phyloP scores from a whole-genome alignment of 2,329 filamentous ascomycete species.

The Purpureocillium lavendulum region DNA sequence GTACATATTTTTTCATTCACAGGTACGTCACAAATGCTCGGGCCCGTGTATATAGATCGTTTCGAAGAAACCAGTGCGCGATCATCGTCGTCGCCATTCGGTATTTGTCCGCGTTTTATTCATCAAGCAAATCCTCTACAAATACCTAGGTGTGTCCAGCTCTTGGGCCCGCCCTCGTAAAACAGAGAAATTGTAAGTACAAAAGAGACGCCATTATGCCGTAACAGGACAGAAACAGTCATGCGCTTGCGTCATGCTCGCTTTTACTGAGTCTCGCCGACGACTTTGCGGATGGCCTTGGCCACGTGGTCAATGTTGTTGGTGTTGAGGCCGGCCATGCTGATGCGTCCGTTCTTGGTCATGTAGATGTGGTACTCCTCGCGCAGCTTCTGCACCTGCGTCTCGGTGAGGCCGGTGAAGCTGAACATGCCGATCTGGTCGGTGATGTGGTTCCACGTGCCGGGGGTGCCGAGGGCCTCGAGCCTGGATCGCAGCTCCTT shows the following conservation, averaged over 20 bases:
- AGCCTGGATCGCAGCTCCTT: conserved; percentile 68
- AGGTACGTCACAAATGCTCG: no score
- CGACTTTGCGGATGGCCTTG: conserved; percentile 77
- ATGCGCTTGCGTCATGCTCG: not conserved
- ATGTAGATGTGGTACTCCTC: conserved; percentile 73
- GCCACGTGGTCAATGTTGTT: conserved; percentile 91
- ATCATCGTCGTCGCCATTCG: no score
- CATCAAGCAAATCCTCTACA: conserved; percentile 2
- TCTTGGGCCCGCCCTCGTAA: conserved; percentile 4
- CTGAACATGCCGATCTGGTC: conserved; percentile 99
- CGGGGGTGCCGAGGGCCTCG: conserved; percentile 77
- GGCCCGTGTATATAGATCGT: no score
- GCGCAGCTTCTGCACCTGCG: conserved; percentile 64
- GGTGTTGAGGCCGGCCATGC: conserved; percentile 95
- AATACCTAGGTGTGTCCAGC: conserved; percentile 3
- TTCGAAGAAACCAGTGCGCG: no score
- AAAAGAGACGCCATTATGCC: not conserved
- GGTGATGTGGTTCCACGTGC: conserved; percentile 93
- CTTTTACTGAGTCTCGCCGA: conserved; percentile 30
- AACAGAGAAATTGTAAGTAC: not conserved
- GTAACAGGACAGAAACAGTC: no score
- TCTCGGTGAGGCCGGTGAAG: conserved; percentile 72
- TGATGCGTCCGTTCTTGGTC: conserved; percentile 97
- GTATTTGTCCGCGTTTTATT: not conserved
- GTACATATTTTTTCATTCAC: no score